Percentiles rank a stretch among this genome's conserved stretches.
phyloP scores from a whole-genome alignment of 2,329 filamentous ascomycete species.

The Aspergillus sp. region DNA sequence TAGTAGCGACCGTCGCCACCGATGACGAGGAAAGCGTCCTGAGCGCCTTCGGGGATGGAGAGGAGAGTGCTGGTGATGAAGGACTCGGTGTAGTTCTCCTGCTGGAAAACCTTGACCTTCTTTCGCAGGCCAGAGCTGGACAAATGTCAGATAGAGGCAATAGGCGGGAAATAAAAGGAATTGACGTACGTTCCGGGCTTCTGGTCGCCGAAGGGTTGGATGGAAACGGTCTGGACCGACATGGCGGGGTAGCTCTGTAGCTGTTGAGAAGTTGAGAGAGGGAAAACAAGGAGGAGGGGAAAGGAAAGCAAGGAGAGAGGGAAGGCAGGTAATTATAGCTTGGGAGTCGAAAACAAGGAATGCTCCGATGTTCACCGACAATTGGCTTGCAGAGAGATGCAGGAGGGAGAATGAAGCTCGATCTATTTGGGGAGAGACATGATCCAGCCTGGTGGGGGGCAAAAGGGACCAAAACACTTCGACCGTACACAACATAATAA shows the following conservation, averaged over 20 bases:
- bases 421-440: not conserved
- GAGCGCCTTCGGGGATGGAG: constrained; percentile 90
- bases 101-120: constrained; percentile 97
- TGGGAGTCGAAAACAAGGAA: constrained; percentile 12
- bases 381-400: constrained; percentile 11
- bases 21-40: constrained; percentile 90
- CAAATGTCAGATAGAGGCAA: constrained; percentile 15
- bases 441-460: not conserved
- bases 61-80: constrained; percentile 93
- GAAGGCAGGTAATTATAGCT: constrained; percentile 10
- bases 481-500: not conserved
- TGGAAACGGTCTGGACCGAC: constrained; percentile 75
- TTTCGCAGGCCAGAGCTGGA: constrained; percentile 93
- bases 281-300: constrained; percentile 9
- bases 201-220: constrained; percentile 89
- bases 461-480: not conserved
- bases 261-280: constrained; percentile 1
- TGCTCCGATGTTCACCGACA: constrained; percentile 25
- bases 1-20: constrained; percentile 96
- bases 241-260: constrained; percentile 48
- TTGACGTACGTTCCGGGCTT: constrained; percentile 94
- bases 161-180: not conserved
- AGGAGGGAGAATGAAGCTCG: constrained; percentile 4
- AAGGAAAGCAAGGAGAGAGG: constrained; percentile 11
- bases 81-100: constrained; percentile 91